These are phyloP conservation scores for Colletotrichum acutatum DNA, from an alignment of 2,329 filamentous ascomycete genomes.

Conservation along the genomic window DNA sequence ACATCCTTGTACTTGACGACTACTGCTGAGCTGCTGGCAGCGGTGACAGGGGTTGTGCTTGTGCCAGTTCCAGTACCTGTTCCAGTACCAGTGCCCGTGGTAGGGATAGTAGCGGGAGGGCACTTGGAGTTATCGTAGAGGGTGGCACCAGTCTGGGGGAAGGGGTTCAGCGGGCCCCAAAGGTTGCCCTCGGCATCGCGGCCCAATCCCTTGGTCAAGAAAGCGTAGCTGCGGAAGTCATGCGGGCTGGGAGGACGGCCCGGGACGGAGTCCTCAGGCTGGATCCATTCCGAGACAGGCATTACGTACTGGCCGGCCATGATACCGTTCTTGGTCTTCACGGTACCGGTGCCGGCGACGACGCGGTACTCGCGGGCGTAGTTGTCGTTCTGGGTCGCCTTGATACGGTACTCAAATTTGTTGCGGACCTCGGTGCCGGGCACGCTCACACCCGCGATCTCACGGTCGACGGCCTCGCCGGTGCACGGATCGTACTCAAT, in stretches of 20 bases:
- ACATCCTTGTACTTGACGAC: conserved; percentile 18
- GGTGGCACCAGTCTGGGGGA: conserved; percentile 36
- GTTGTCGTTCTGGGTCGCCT: conserved; percentile 40
- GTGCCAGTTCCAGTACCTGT: neutral
- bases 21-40: neutral
- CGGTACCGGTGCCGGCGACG: conserved; percentile 45
- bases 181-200: conserved; percentile 41
- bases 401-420: conserved; percentile 51
- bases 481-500: conserved; percentile 56
- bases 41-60: neutral
- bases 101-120: neutral
- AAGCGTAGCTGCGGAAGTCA: conserved; percentile 48
- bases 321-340: conserved; percentile 50
- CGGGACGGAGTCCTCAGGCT: conserved; percentile 52
- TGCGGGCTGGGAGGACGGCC: conserved; percentile 44
- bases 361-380: conserved; percentile 55
- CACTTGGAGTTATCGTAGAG: conserved; percentile 34
- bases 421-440: conserved; percentile 45
- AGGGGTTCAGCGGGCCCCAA: conserved; percentile 52
- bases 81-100: neutral
- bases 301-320: conserved; percentile 53
- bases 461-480: conserved; percentile 48
- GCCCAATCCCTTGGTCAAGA: conserved; percentile 44
- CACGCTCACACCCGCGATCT: conserved; percentile 46
- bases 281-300: conserved; percentile 55